Evolutionary conservation across 2,329 filamentous ascomycete genomes (phyloP).

Genomic region (Cordyceps sp.): DNA sequence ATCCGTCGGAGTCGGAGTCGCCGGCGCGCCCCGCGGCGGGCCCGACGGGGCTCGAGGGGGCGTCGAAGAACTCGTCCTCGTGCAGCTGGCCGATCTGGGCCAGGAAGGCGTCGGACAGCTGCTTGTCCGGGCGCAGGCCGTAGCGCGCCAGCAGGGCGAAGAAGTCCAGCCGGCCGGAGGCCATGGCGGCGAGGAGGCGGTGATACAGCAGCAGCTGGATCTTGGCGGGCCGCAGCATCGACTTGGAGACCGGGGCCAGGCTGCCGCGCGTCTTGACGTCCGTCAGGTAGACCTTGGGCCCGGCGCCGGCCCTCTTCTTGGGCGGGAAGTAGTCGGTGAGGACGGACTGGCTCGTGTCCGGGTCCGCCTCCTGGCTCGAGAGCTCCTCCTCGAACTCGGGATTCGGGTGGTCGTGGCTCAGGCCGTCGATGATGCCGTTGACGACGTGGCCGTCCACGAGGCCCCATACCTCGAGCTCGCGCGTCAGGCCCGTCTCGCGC

Average conservation of each 20-base stretch:
- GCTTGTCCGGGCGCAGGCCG: conserved; percentile 41
- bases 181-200: conserved; percentile 62
- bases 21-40: neutral
- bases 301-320: conserved; percentile 3
- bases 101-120: conserved; percentile 68
- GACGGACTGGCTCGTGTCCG: conserved; percentile 16
- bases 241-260: conserved; percentile 45
- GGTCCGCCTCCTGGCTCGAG: conserved; percentile 13
- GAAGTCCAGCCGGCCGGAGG: conserved; percentile 53
- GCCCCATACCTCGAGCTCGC: conserved; percentile 77
- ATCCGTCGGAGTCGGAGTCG: too few relatives aligned
- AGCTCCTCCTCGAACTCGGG: conserved; percentile 48
- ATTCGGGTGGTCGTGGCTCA: conserved; percentile 66
- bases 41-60: conserved; percentile 15
- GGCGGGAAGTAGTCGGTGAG: conserved; percentile 24
- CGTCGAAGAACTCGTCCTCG: conserved; percentile 44
- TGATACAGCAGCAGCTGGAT: conserved; percentile 88
- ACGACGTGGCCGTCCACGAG: conserved; percentile 66
- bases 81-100: conserved; percentile 55
- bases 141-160: conserved; percentile 55
- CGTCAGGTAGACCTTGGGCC: conserved; percentile 47
- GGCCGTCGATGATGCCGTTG: conserved; percentile 77
- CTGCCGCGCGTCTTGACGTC: conserved; percentile 76
- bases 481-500: conserved; percentile 51
- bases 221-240: conserved; percentile 57